Base-by-base conservation (phyloP, 2,329 filamentous ascomycete genomes). In the Ascochyta koolunga region DNA sequence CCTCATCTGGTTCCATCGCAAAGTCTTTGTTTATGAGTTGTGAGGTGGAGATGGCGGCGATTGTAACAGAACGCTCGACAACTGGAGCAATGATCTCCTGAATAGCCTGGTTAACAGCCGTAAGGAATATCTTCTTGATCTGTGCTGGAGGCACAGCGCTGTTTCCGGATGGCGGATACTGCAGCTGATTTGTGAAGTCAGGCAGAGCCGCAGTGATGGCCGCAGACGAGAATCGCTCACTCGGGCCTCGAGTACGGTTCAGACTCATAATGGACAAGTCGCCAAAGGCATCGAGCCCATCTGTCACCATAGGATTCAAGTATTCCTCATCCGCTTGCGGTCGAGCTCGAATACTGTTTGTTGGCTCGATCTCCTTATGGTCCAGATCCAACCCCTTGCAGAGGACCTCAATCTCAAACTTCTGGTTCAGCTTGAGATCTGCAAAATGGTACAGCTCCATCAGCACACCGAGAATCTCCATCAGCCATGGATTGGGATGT, bases 1-100 rank as follows among this genome's bases (percentile, higher is more conserved):
- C 90, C 76, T 96, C 91, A 67, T 97, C 92, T 2, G 89, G 86
- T 69, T 99, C 96, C 48, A 93, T 96, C 0, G 91, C 89, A 71
- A 98, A 99, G 72, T 99, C 95, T 73, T 99, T 99, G 65, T 90
- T 88, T 36, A 99, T 90, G 77, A 99, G 90, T 74, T 98, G 92
- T 57, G 92, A 89, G 0, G 96, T 97, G 2, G 93, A 96, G 56
- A 99, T 98, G 1, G 93, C 93, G 39, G 95, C 95, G 72, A 99
- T 99, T 0, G 96, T 98, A 33, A 99, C 93, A 2, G 95, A 99
- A 49, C 95, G 86, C 73, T 99, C 96, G 13, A 99, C 96, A 1
- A 99, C 95, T 21, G 95, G 96, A 47, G 93, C 91, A 56, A 99
- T 98, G 50, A 99, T 99, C 69, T 99, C 96, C 55, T 91, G 89